Conservation (phyloP, 2,329 filamentous ascomycete species). For the Tolypocladium pustulatum region DNA sequence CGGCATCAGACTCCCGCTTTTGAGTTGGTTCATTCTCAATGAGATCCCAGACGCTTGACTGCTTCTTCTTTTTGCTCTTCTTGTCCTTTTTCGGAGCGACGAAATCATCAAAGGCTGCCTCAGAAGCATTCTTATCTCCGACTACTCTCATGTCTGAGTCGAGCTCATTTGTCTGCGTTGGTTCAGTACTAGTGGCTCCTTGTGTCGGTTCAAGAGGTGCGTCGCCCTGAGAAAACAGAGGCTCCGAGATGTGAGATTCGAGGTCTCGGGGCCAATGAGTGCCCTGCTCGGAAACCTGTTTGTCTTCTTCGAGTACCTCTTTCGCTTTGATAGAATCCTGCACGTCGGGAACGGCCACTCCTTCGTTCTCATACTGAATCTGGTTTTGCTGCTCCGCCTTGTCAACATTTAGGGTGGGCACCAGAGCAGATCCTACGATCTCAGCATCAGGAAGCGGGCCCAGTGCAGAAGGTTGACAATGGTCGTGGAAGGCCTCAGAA, state of each 20-base stretch:
- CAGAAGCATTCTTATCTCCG: constrained; percentile 2
- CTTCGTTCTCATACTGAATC: neutral
- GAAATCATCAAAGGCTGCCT: neutral
- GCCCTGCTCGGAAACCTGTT: neutral
- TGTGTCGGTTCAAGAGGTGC: constrained; percentile 13
- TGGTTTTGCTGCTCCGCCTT: neutral
- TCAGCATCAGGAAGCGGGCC: neutral
- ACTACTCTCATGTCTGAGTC: neutral
- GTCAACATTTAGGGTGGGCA: neutral
- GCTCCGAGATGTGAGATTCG: constrained; percentile 16
- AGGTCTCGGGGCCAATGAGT: constrained; percentile 3
- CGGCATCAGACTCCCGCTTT: neutral
- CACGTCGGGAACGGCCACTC: neutral
- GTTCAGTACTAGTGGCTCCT: constrained; percentile 8
- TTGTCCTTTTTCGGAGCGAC: constrained; percentile 15
- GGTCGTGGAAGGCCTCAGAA: neutral
- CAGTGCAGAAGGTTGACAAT: neutral
- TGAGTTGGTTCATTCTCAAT: constrained; percentile 5
- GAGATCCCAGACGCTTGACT: neutral
- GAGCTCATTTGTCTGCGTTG: constrained; percentile 13
- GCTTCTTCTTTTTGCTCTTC: constrained; percentile 23
- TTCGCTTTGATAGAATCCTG: neutral
- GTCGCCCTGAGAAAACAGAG: constrained; percentile 21
- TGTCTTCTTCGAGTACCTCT: neutral
- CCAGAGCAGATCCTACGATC: neutral